These are phyloP conservation scores for Cyclostephanos invisitatus DNA, from an alignment of 108 stramenopile species.

Conservation along the genomic window DNA sequence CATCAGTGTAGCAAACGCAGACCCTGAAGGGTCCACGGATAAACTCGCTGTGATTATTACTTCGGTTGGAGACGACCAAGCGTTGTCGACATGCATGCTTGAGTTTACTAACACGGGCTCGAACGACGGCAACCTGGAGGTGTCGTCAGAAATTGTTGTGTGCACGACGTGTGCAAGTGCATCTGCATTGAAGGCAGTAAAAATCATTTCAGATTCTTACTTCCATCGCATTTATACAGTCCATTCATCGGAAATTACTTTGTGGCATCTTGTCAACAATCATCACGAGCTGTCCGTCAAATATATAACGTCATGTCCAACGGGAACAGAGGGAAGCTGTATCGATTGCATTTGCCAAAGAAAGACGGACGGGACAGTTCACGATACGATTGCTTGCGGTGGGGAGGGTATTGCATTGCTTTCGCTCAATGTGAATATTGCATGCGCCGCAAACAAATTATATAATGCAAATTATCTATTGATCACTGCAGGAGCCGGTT, in stretches of 20 bases:
- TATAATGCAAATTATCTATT: constrained; percentile 45
- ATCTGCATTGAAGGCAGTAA: constrained; percentile 69
- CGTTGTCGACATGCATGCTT: constrained; percentile 38
- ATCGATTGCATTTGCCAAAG: constrained; percentile 22
- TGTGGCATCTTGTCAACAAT: constrained; percentile 46
- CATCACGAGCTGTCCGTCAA: constrained; percentile 12
- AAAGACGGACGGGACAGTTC: constrained; percentile 10
- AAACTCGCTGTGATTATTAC: constrained; percentile 27
- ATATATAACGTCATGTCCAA: constrained; percentile 21
- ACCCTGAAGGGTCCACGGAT: background rate
- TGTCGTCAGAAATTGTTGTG: background rate
- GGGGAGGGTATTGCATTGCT: constrained; percentile 55
- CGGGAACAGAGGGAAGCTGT: constrained; percentile 41
- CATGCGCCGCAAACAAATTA: constrained; percentile 39
- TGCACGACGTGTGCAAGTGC: constrained; percentile 49
- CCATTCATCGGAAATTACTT: constrained; percentile 55
- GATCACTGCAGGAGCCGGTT: constrained; percentile 58
- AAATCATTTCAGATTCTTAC: constrained; percentile 30
- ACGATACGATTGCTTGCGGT: constrained; percentile 37
- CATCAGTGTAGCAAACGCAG: constrained; percentile 31
- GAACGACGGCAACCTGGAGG: background rate
- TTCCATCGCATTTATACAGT: constrained; percentile 40
- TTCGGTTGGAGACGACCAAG: constrained; percentile 80
- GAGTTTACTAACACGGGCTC: constrained; percentile 1
- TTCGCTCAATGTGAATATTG: constrained; percentile 23